Conservation (phyloP, 768 basidiomycete species). For the Harrya chromipes region DNA sequence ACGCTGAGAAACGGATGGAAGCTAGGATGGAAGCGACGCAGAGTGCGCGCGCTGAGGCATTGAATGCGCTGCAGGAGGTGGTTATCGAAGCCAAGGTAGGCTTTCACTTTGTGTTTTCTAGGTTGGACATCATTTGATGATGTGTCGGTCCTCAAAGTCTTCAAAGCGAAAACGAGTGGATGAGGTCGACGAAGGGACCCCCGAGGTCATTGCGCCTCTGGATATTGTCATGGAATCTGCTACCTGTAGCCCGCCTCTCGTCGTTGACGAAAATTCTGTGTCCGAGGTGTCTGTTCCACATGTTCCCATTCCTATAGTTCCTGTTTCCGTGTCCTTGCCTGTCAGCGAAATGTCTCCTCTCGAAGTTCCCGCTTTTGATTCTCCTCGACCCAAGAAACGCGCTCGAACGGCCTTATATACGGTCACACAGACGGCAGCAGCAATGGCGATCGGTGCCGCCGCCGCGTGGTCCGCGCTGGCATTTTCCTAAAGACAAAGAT, state of each 20-base stretch:
- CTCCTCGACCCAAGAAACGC: slow-evolving; percentile 42
- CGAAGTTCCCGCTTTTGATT: not conserved
- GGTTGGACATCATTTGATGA: slow-evolving; percentile 24
- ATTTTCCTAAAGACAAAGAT: slow-evolving; percentile 42
- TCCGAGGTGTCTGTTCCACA: slow-evolving; percentile 4
- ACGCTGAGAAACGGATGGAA: slow-evolving; percentile 43
- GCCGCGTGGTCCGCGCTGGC: slow-evolving; percentile 74
- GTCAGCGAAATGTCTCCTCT: not conserved
- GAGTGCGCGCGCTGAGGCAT: slow-evolving; percentile 38
- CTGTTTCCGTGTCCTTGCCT: not conserved
- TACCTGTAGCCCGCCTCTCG: not conserved
- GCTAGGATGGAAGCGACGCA: slow-evolving; percentile 44
- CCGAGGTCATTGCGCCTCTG: not conserved
- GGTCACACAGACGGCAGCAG: slow-evolving; percentile 57
- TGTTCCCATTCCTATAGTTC: slow-evolving; percentile 1
- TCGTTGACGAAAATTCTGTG: not conserved
- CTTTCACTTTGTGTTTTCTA: slow-evolving; percentile 10
- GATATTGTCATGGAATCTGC: not conserved
- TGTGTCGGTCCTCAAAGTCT: slow-evolving; percentile 32
- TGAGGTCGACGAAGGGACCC: slow-evolving; percentile 24
- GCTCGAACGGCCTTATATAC: slow-evolving; percentile 37
- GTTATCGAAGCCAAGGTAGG: slow-evolving; percentile 33
- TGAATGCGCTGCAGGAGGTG: slow-evolving; percentile 35
- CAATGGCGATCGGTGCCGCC: slow-evolving; percentile 63
- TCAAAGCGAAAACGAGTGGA: slow-evolving; percentile 64